A percentile compares a stretch with the other conserved stretches of the same genome.
phyloP scores from a whole-genome alignment of 768 basidiomycete species.

The Suillus variegatus region DNA sequence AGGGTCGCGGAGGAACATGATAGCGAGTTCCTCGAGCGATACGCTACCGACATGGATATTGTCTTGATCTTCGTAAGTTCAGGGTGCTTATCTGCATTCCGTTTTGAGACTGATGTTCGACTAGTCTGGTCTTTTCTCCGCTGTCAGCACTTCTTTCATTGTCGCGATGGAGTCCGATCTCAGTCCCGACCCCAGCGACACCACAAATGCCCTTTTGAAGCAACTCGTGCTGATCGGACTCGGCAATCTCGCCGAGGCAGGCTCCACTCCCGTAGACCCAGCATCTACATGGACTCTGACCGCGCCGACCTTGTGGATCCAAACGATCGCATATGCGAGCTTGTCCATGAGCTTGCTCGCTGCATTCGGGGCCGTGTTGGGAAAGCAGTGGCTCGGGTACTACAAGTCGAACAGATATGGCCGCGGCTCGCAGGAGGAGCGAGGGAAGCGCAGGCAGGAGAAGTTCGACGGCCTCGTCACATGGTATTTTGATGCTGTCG shows the following conservation, averaged over 20 bases:
- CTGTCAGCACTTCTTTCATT: constrained; percentile 15
- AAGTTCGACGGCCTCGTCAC: constrained; percentile 12
- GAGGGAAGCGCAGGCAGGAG: constrained; percentile 10
- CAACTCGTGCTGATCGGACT: constrained; percentile 8
- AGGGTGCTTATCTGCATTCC: not conserved
- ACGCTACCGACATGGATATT: constrained; percentile 19
- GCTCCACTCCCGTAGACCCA: not conserved
- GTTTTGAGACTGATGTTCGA: not conserved
- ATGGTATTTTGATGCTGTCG: constrained; percentile 15
- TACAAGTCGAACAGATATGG: not conserved
- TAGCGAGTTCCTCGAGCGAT: constrained; percentile 17
- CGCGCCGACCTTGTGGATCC: not conserved
- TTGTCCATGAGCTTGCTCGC: constrained; percentile 14
- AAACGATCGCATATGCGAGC: constrained; percentile 16
- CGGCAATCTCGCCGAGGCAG: constrained; percentile 6
- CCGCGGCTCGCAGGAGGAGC: constrained; percentile 12
- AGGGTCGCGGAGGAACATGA: constrained; percentile 17
- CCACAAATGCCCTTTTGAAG: constrained; percentile 15
- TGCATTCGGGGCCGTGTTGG: constrained; percentile 16
- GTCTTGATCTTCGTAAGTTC: constrained; percentile 23
- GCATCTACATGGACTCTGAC: not conserved
- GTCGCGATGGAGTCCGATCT: constrained; percentile 12
- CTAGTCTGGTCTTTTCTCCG: constrained; percentile 18
- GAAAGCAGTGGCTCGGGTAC: constrained; percentile 18
- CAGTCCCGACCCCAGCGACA: constrained; percentile 13